Evolutionary conservation across 495 filamentous ascomycete genomes (phyloP).

Genomic region (Aspergillus biplanus): DNA sequence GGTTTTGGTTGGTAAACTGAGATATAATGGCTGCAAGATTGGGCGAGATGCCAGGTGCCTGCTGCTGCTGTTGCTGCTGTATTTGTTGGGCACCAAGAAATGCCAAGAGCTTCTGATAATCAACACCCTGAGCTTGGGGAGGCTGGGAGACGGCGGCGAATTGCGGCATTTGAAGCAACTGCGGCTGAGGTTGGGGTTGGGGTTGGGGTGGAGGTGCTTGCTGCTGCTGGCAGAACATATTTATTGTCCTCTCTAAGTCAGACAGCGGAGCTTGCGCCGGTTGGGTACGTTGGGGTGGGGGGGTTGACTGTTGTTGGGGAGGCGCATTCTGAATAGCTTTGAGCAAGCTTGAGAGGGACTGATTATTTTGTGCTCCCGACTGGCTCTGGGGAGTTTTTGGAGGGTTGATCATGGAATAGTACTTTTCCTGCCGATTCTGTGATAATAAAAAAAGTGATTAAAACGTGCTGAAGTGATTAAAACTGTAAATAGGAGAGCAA

Average conservation of each 20-base stretch:
- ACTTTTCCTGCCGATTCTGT: slow-evolving; percentile 51
- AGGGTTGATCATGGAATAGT: slow-evolving; percentile 44
- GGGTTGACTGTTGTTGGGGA: slow-evolving; percentile 34
- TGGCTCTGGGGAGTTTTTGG: slow-evolving; percentile 32
- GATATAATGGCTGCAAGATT: slow-evolving; percentile 56
- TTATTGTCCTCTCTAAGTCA: slow-evolving; percentile 47
- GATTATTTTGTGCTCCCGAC: slow-evolving; percentile 32
- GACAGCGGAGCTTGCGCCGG: slow-evolving; percentile 34
- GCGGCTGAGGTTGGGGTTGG: slow-evolving; percentile 31
- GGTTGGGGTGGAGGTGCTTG: slow-evolving; percentile 30
- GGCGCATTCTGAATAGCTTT: slow-evolving; percentile 47
- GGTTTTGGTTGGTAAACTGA: slow-evolving; percentile 45
- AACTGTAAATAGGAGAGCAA: not conserved
- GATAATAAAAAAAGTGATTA: slow-evolving; percentile 10
- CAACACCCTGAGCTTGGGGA: slow-evolving; percentile 28
- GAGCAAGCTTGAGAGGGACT: slow-evolving; percentile 51
- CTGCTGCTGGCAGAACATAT: slow-evolving; percentile 50
- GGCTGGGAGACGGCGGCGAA: slow-evolving; percentile 28
- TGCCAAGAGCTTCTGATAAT: slow-evolving; percentile 42
- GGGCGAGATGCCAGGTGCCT: slow-evolving; percentile 36
- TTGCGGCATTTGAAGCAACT: slow-evolving; percentile 37
- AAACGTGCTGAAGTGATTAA: not conserved
- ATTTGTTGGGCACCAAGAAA: slow-evolving; percentile 42
- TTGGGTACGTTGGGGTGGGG: slow-evolving; percentile 29
- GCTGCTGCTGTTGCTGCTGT: slow-evolving; percentile 31